A percentile compares a stretch with the other conserved stretches of the same genome.
Conservation (phyloP, 495 filamentous ascomycete species). For the Hyaloscypha bicolor region DNA sequence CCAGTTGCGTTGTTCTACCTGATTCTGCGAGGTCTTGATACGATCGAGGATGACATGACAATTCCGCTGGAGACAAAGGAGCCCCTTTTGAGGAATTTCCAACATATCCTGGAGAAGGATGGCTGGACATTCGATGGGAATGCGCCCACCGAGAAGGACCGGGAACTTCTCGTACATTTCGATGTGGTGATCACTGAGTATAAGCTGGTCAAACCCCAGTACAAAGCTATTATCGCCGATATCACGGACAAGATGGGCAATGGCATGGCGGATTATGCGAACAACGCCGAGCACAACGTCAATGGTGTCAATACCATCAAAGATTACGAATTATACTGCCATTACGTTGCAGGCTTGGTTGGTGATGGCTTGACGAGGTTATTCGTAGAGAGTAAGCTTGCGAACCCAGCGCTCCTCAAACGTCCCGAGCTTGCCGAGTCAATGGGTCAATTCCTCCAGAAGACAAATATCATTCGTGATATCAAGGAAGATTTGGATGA, state of each 20-base stretch:
- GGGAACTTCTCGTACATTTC: constrained; percentile 89
- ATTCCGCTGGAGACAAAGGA: constrained; percentile 80
- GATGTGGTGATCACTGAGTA: constrained; percentile 83
- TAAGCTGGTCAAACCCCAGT: constrained; percentile 83
- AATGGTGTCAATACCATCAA: constrained; percentile 80
- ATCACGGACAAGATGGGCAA: constrained; percentile 96
- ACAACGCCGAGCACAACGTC: constrained; percentile 75
- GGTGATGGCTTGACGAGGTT: constrained; percentile 90
- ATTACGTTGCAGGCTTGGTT: constrained; percentile 96
- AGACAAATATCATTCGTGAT: constrained; percentile 98
- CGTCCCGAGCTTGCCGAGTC: constrained; percentile 83
- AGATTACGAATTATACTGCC: constrained; percentile 95
- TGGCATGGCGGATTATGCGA: constrained; percentile 94
- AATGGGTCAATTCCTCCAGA: constrained; percentile 97
- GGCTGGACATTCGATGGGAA: constrained; percentile 89
- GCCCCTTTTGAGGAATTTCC: constrained; percentile 80
- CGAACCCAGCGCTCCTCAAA: constrained; percentile 80
- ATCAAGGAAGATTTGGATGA: constrained; percentile 88
- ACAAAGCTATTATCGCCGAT: constrained; percentile 87
- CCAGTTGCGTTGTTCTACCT: constrained; percentile 95
- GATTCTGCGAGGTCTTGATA: constrained; percentile 86
- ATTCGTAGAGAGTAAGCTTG: constrained; percentile 86
- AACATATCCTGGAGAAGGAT: constrained; percentile 73
- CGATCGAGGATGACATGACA: constrained; percentile 98
- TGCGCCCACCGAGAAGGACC: constrained; percentile 91